Evolutionary conservation across 805 yeast genomes (phyloP), one percentile per base, ranked within the genome.

Genomic region (Torulaspora indica): DNA sequence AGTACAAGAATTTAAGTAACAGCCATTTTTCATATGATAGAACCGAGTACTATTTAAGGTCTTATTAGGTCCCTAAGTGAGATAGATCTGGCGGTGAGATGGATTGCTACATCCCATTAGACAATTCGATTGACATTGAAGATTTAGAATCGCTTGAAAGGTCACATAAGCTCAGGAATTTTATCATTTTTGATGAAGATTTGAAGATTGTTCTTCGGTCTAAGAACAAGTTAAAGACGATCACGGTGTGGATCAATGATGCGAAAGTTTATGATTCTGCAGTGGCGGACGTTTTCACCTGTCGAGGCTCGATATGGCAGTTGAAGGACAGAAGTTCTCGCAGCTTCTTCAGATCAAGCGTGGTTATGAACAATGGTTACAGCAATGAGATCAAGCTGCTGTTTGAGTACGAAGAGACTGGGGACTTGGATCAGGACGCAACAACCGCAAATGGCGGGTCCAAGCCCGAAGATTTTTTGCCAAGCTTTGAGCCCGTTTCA

Each of bases 301-400:
- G 38, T 1, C 41, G 10, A 4, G 41, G 32, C 5, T 23, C 35
- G 4, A 31, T 45, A 5, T 57, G 53, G 53, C 41, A 52, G 28
- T 36, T 62, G 30, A 55, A 54, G 20, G 38, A 43, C 3, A 43
- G 51, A n/a, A 49, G 57, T 22, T 35, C 53, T 5, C 54, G 49
- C 4, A 32, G 44, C 14, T 36, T 61, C 25, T 63, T 61, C 35
- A 48, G 54, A 40, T 59, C 64, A 10, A 59, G 56, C 25, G 59
- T 60, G 3, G 64, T 61, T 1, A 60, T 63, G 67, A 63, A 61
- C 43, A 61, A 61, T 47, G 66, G 64, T 2, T 57, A 56, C 40
- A 57, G 56, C 38, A 63, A 63, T 39, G 23, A 48, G 15, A 56
- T 58, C n/a, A 57, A 43, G 24, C 54, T 55, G 17, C 14, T 40